Base-by-base conservation (phyloP, 2,329 filamentous ascomycete species). In the Tolypocladium amazonense region DNA sequence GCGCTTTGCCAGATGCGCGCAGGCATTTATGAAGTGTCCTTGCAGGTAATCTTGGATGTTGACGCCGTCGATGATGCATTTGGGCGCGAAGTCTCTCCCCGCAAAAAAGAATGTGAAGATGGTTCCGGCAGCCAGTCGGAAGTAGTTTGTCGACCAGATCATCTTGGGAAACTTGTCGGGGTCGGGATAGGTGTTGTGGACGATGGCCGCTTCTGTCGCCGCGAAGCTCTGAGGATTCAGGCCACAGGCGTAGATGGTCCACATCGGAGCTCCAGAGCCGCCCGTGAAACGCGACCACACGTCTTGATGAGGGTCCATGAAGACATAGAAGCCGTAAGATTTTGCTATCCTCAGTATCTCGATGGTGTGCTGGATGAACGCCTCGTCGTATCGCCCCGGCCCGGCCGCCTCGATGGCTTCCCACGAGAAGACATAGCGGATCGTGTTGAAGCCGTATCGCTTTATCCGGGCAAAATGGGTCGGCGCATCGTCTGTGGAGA, bases 81-180 rank as follows among this genome's bases (percentile, higher is more conserved):
- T 97, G 4, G 95, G 95, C 1, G 94, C 90, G 77, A 97, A 97
- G 68, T 95, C 90, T 63, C 81, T 85, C 41, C 94, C 94, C 11
- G 83, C 92, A 72, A 95, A 99, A 77, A 96, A 99, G 57, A 97
- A 77, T 0, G 93, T 96, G 71, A 97, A 97, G 66, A 97, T 91
- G 54, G 91, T 92, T 65, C 92, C 90, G 56, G 88, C 89, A 3
- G 88, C 92, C 56, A 97, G 79, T 30, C 94, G 85, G 62, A 86
- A 89, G 73, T 99, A 99, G 71, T 99, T 99, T 57, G 95, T 97
- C 20, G 93, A 92, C 94, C 94, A 99, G 60, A 97, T 93, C 95
- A 99, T 99, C 77, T 97, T 97, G 30, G 94, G 94, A 65, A 93
- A 99, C 1, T 87, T 82, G 33, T 87, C 87, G 11, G 92, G 91